Evolutionary conservation across 129 eudicot species (phyloP), one percentile per base, ranked within the genome.

Genomic region (Tagetes patula): DNA sequence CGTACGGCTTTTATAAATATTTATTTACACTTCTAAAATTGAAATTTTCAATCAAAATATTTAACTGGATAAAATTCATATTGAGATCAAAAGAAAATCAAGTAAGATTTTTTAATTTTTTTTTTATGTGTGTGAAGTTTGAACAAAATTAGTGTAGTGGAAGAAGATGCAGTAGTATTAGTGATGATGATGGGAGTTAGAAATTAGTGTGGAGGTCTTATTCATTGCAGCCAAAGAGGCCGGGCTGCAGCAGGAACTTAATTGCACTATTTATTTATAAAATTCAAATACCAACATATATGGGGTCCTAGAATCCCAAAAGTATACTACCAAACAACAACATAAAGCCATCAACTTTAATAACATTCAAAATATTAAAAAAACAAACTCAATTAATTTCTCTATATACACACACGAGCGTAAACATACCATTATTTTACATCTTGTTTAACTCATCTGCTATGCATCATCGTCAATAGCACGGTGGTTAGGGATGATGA

Each of bases 281-380:
- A 20, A 20, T 20, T 20, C 27, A 20, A 20, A 20, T 20, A 20
- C 27, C 54, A 65, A 52, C 42, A 39, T 33, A 1, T 36, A 72
- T 78, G 82, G 82, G 82, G 82, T 71, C 77, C 33, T 10, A 65
- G 78, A 79, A 79, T 79, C 82, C 69, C 58, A 79, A 72, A 79
- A 79, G 78, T 65, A 56, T 33, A 72, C 82, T 79, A 79, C 74
- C 68, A 79, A 79, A 79, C 82, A 79, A 79, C 73, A 72, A 47
- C 73, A 79, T 64, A 79, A 36, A 65, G 73, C 72, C 82, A 79
- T 66, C 40, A 70, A 40, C 72, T 14, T 67, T 34, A 49, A 69
- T 33, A 53, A 46, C 7, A 65, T 75, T 67, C 74, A 41, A 55
- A 42, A 41, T 13, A 46, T 2, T 31, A 53, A 39, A 30, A 20